Evolutionary conservation across 805 yeast species (phyloP).

Genomic region (Pichia eremophila): DNA sequence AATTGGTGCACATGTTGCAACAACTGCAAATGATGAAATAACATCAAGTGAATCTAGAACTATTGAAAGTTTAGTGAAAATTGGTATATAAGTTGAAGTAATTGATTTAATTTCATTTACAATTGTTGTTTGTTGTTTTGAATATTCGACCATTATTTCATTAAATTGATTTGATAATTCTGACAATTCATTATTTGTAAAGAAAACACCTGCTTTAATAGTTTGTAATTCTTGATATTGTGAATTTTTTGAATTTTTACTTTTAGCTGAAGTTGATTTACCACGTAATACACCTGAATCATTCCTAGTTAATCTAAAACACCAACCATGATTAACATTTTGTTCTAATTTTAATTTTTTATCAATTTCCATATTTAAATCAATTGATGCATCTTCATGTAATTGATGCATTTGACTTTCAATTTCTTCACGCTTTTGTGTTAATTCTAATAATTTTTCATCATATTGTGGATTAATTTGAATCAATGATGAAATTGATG

Average conservation of each 20-base stretch:
- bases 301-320: conserved; percentile 82
- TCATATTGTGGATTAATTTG: conserved; percentile 87
- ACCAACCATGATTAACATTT: conserved; percentile 88
- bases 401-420: conserved; percentile 46
- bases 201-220: conserved; percentile 90
- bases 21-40: conserved; percentile 75
- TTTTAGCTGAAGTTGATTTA: conserved; percentile 5
- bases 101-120: conserved; percentile 78
- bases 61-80: conserved; percentile 58
- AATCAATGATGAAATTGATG: conserved; percentile 29
- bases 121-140: conserved; percentile 63
- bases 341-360: conserved; percentile 85
- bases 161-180: conserved; percentile 50
- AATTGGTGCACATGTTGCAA: conserved; percentile 69
- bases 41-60: conserved; percentile 75
- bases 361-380: conserved; percentile 71
- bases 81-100: conserved; percentile 71
- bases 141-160: conserved; percentile 57
- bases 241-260: conserved; percentile 21
- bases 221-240: conserved; percentile 76
- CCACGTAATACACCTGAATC: conserved; percentile 77
- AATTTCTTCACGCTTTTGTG: conserved; percentile 44
- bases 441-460: conserved; percentile 56
- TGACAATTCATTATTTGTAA: conserved; percentile 63
- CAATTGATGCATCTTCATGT: conserved; percentile 62